A percentile compares a stretch with the other conserved stretches of the same genome.
Evolutionary conservation across 192 early-diverging fungal species (phyloP).

Genomic region (Pilobolus umbonatus): DNA sequence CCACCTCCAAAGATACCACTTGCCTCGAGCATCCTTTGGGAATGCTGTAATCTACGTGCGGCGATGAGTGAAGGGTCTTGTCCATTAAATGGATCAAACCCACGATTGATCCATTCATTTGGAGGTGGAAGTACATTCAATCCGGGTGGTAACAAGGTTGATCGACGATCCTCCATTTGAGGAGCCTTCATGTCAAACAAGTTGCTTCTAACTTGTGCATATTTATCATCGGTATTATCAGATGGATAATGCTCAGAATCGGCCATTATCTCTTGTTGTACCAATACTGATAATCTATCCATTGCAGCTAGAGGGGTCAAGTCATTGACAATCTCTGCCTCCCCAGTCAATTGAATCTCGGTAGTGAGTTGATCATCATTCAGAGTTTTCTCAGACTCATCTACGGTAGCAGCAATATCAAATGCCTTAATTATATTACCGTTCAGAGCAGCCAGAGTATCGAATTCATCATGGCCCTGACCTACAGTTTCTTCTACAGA

Average conservation of each 20-base stretch:
- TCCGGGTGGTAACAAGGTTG: conserved; percentile 3
- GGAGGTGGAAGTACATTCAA: conserved; percentile 20
- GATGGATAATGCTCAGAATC: background rate
- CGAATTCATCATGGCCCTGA: background rate
- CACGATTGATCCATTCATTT: conserved; percentile 25
- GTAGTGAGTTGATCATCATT: background rate
- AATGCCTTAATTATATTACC: conserved; percentile 10
- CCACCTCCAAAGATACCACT: conserved; percentile 22
- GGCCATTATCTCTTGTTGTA: conserved; percentile 8
- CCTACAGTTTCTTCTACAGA: too few relatives aligned
- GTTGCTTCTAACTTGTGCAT: background rate
- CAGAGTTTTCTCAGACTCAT: conserved; percentile 2
- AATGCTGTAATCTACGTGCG: conserved; percentile 31
- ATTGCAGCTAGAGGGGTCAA: conserved; percentile 8
- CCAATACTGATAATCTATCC: conserved; percentile 18
- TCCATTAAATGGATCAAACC: conserved; percentile 29
- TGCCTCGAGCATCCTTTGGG: conserved; percentile 32
- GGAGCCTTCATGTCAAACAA: conserved; percentile 12
- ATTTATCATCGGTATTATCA: background rate
- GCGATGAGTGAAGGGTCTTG: conserved; percentile 30
- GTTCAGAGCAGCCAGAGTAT: conserved; percentile 1
- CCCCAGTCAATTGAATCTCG: too few relatives aligned
- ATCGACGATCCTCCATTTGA: conserved; percentile 12
- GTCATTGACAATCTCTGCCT: background rate
- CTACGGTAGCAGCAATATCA: background rate